Base-by-base conservation (phyloP, 371 early-diverging fungal species). In the Mucor velutinosus region DNA sequence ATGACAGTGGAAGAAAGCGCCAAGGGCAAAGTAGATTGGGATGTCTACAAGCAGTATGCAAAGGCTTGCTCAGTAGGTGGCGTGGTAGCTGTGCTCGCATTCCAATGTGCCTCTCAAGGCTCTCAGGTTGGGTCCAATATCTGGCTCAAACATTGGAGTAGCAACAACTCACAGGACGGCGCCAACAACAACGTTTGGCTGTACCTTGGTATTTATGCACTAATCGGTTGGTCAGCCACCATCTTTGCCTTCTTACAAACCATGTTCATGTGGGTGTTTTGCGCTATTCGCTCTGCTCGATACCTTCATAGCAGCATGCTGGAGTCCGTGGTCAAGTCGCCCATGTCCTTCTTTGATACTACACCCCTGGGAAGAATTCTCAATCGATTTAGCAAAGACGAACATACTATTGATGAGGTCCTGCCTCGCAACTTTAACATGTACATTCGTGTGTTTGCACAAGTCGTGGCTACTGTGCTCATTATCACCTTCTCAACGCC, bases 291-390 rank as follows among this genome's bases (percentile, higher is more conserved):
- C 12, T 91, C 90, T 0, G 90, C 91, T 17, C 82, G 78, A 7
- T 76, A 83, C 7, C 75, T 88, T 53, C 92, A 92, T 23, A 64
- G 81, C 4, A 73, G 84, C 14, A 90, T 90, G 90, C 73, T 90
- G 41, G 64, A 75, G 25, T 67, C 80, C 33, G 74, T 87, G 32
- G 62, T 83, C 3, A 75, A 76, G 5, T 91, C 95, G 8, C 97
- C 97, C 19, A 95, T 95, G 94, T 82, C 89, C 0, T 97, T 95
- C 67, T 89, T 89, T 72, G 93, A 96, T 71, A 89, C 92, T 0
- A 96, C 95, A 1, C 98, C 96, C 0, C 75, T 94, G 17, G 97
- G 97, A 19, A 88, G 94, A 51, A 90, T 96, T 37, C 70, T 96
- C 39, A 90, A 95, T 65, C 84, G 93, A 67, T 95, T 98, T 75